Evolutionary conservation across 768 basidiomycete species (phyloP).

Genomic region (Tylopilus rubrobrunneus): DNA sequence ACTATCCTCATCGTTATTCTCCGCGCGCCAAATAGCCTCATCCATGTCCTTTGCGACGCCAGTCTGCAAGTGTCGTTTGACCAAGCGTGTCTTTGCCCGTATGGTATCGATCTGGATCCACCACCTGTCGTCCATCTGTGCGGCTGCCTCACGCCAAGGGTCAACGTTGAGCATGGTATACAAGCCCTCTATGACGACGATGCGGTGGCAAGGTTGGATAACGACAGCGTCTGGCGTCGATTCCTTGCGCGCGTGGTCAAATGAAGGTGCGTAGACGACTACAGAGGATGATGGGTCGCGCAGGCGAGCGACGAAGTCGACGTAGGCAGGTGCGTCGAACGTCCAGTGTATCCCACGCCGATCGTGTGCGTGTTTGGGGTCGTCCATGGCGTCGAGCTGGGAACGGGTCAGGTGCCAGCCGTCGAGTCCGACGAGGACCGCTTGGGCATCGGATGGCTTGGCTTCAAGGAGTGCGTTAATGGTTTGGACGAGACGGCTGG

Average conservation of each 20-base stretch:
- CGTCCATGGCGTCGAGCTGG: slow-evolving; percentile 70
- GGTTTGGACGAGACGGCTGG: slow-evolving; percentile 50
- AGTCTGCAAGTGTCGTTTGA: slow-evolving; percentile 71
- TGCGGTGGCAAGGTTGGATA: slow-evolving; percentile 61
- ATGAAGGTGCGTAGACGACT: slow-evolving; percentile 69
- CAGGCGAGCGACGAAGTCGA: slow-evolving; percentile 59
- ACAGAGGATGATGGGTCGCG: slow-evolving; percentile 24
- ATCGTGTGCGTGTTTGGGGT: slow-evolving; percentile 74
- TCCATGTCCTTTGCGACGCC: slow-evolving; percentile 65
- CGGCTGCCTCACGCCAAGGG: slow-evolving; percentile 68
- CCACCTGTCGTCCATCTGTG: slow-evolving; percentile 74
- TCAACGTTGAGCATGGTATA: slow-evolving; percentile 73
- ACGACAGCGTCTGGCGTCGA: slow-evolving; percentile 58
- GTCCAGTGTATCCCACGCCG: slow-evolving; percentile 89
- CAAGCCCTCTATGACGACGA: slow-evolving; percentile 88
- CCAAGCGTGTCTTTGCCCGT: slow-evolving; percentile 56
- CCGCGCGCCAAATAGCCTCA: slow-evolving; percentile 68
- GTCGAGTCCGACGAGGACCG: slow-evolving; percentile 76
- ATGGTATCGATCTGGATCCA: slow-evolving; percentile 57
- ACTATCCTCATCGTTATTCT: slow-evolving; percentile 79
- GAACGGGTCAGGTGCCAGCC: slow-evolving; percentile 89
- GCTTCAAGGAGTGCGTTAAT: slow-evolving; percentile 44
- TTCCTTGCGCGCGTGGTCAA: slow-evolving; percentile 86
- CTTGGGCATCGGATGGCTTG: slow-evolving; percentile 23
- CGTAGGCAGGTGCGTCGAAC: slow-evolving; percentile 74